phyloP scores from a whole-genome alignment of 306 rosid genomes.

The Fagus crenata region DNA sequence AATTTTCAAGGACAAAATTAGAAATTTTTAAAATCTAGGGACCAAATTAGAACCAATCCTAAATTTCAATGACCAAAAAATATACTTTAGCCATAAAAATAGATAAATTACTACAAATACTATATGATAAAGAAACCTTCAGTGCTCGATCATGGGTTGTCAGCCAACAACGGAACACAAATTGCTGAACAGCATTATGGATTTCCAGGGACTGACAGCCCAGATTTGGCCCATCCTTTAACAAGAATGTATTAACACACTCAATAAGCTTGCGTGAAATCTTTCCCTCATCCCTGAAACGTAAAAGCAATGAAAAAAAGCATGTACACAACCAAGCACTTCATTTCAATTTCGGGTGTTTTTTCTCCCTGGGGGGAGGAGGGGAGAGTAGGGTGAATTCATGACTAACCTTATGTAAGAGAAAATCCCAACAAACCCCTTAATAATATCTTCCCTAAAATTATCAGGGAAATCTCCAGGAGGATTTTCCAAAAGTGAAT shows the following conservation, averaged over 20 bases:
- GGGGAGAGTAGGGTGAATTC: background rate
- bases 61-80: background rate
- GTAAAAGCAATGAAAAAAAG: constrained; percentile 25
- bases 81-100: background rate
- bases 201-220: constrained; percentile 60
- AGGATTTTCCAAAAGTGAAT: constrained; percentile 80
- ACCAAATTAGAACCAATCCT: background rate
- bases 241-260: constrained; percentile 75
- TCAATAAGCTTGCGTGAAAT: constrained; percentile 83
- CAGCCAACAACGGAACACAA: constrained; percentile 81
- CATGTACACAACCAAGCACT: constrained; percentile 13
- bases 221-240: constrained; percentile 92
- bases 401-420: constrained; percentile 60
- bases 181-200: constrained; percentile 69
- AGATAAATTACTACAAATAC: constrained; percentile 13
- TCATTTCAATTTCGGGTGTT: background rate
- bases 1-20: background rate
- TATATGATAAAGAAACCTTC: constrained; percentile 51
- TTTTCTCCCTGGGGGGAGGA: background rate
- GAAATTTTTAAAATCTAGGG: background rate
- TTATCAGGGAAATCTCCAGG: constrained; percentile 76
- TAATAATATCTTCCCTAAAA: constrained; percentile 58
- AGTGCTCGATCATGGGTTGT: constrained; percentile 86
- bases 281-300: constrained; percentile 84
- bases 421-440: constrained; percentile 63